These are phyloP conservation scores for Barbatosphaeria neglecta DNA, from an alignment of 495 filamentous ascomycete species.

Conservation along the genomic window DNA sequence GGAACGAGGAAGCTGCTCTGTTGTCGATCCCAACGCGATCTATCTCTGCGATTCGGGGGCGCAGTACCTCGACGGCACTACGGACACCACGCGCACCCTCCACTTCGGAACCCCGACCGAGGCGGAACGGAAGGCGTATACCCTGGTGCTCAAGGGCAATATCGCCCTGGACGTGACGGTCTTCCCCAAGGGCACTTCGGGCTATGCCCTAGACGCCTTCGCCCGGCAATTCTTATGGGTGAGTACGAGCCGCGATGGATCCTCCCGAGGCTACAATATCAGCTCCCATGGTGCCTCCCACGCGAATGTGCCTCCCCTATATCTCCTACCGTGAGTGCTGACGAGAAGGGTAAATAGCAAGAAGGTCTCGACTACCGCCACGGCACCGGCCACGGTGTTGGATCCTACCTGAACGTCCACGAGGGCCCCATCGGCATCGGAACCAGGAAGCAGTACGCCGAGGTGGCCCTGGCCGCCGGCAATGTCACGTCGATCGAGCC, in stretches of 20 bases:
- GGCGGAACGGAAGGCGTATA: conserved; percentile 85
- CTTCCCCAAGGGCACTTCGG: conserved; percentile 91
- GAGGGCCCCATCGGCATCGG: conserved; percentile 97
- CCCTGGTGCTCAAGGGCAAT: conserved; percentile 91
- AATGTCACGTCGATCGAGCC: conserved; percentile 95
- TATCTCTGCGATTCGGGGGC: conserved; percentile 97
- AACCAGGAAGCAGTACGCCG: conserved; percentile 78
- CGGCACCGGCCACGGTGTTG: conserved; percentile 93
- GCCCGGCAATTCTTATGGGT: conserved; percentile 90
- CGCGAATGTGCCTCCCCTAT: background rate
- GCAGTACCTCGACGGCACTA: conserved; percentile 92
- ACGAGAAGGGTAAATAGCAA: conserved; percentile 27
- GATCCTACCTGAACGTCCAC: conserved; percentile 87
- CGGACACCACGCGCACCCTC: conserved; percentile 86
- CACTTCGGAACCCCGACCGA: conserved; percentile 82
- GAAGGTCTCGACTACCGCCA: conserved; percentile 91
- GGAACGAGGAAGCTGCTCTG: conserved; percentile 66
- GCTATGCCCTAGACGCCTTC: conserved; percentile 80
- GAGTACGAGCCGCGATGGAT: no score
- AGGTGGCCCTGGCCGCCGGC: conserved; percentile 79
- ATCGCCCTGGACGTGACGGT: conserved; percentile 78
- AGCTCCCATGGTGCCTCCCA: no score
- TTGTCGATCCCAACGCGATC: conserved; percentile 75
- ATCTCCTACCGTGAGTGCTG: conserved; percentile 2
- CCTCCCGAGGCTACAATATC: no score